Conservation (phyloP, 805 yeast genomes). For the Wickerhamiella siamensis region DNA sequence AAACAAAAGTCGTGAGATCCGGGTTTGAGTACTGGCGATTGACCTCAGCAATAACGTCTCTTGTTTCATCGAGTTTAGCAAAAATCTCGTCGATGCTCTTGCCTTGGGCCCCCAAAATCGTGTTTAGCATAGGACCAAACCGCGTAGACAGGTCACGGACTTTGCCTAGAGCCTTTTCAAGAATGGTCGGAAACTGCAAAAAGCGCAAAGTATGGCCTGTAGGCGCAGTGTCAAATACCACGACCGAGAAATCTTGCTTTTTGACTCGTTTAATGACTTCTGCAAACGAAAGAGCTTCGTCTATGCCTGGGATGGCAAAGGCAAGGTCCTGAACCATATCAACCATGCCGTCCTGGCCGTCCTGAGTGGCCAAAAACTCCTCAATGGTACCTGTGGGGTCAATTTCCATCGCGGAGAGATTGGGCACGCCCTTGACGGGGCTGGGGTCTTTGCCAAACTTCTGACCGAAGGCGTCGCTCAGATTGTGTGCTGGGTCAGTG, state of each 20-base stretch:
- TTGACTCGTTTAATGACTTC: constrained; percentile 95
- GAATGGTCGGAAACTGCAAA: constrained; percentile 82
- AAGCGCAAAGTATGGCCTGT: constrained; percentile 96
- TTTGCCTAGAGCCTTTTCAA: constrained; percentile 75
- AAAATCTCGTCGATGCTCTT: constrained; percentile 46
- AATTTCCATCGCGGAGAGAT: constrained; percentile 94
- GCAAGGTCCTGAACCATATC: constrained; percentile 81
- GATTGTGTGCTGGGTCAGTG: constrained; percentile 96
- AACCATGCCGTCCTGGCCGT: constrained; percentile 37
- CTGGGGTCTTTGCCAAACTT: constrained; percentile 96
- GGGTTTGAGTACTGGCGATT: constrained; percentile 93
- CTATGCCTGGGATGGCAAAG: constrained; percentile 94
- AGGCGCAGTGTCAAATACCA: constrained; percentile 98
- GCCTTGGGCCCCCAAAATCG: constrained; percentile 47
- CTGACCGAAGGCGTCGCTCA: constrained; percentile 96
- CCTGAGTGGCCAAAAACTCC: constrained; percentile 46
- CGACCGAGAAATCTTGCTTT: constrained; percentile 61
- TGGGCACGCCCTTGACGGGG: constrained; percentile 74
- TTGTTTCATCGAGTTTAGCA: constrained; percentile 63
- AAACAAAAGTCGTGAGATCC: constrained; percentile 79
- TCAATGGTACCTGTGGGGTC: constrained; percentile 91
- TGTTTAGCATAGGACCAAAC: constrained; percentile 80
- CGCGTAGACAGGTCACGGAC: constrained; percentile 73
- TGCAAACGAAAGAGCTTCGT: constrained; percentile 94
- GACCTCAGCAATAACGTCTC: constrained; percentile 70